These are phyloP conservation scores for Puccinia horiana DNA, from an alignment of 1,284 basidiomycete genomes.

Conservation along the genomic window DNA sequence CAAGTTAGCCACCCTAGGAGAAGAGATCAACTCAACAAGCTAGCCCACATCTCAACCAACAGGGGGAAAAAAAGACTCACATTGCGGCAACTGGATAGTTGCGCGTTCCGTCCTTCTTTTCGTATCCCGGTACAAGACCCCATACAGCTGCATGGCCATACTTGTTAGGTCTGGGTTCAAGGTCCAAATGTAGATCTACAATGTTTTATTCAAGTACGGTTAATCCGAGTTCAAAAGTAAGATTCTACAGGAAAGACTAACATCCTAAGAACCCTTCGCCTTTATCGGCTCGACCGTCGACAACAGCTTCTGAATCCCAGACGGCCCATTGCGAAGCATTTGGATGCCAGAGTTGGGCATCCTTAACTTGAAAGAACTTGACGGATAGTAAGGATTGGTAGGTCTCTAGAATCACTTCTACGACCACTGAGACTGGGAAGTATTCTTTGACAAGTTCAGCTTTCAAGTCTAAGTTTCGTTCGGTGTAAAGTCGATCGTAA, in stretches of 20 bases:
- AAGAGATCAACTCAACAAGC: neutral
- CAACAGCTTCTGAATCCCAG: slow-evolving; percentile 30
- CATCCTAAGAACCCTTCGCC: slow-evolving; percentile 47
- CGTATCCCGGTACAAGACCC: slow-evolving; percentile 62
- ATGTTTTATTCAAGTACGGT: too few relatives aligned
- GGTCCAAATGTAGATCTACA: slow-evolving; percentile 74
- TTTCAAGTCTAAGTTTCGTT: slow-evolving; percentile 66
- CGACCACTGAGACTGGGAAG: slow-evolving; percentile 77
- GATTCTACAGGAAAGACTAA: neutral
- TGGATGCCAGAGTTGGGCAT: slow-evolving; percentile 68
- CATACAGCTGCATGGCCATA: slow-evolving; percentile 85
- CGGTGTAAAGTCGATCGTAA: slow-evolving; percentile 36
- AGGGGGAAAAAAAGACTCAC: slow-evolving; percentile 55
- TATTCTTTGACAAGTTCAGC: slow-evolving; percentile 78
- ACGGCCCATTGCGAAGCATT: slow-evolving; percentile 60
- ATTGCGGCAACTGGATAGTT: slow-evolving; percentile 74
- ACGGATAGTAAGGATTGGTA: slow-evolving; percentile 78
- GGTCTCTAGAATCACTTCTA: slow-evolving; percentile 74
- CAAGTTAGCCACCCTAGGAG: slow-evolving; percentile 70
- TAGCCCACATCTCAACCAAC: neutral
- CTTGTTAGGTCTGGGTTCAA: slow-evolving; percentile 75
- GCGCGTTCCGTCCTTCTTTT: slow-evolving; percentile 63
- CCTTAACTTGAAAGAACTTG: slow-evolving; percentile 67
- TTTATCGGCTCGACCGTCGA: slow-evolving; percentile 20
- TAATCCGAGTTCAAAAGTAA: too few relatives aligned